Evolutionary conservation across 2,329 filamentous ascomycete species (phyloP), one percentile per base, ranked within the genome.

Genomic region (Aspergillus hiratsukae): DNA sequence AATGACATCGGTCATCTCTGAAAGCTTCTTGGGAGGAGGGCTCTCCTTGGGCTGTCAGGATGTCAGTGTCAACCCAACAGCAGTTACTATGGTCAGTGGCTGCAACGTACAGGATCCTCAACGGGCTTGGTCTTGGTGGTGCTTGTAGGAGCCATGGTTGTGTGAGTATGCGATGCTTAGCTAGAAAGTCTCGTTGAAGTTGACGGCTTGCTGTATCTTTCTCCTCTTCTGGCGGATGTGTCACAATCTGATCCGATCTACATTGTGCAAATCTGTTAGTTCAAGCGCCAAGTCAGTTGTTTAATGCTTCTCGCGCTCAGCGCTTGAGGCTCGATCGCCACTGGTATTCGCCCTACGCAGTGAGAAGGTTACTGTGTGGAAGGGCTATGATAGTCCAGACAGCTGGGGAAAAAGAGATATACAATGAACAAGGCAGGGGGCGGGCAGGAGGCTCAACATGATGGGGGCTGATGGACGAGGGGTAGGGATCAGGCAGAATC

Each of bases 1-100:
- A 75, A 99, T 87, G 70, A 82, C 81, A 63, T 94, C 89, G 58
- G 85, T 86, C 63, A 91, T 84, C 58, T 89, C 84, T 58, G 81
- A 79, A 67, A 85, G 73, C 59, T 75, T 79, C 31, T 50, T 61
- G 10, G 51, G 54, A 55, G 77, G 73, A 57, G 73, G 71, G 53
- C 75, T 77, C 60, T 81, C 76, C 65, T 80, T 77, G 75, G 77
- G 71, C 73, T 76, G 62, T 57, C 14, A 46, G 40, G 48, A 54
- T 46, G 49, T 61, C 49, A 56, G 59, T 49, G 28, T 49, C 48
- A 48, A 53, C 37, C 19, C 11, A 14, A 45, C 46, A 17, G 23
- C 31, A 17, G 41, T 31, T 8, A 25, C 19, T 23, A 17, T 23
- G 11, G 27, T 43, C 8, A 27, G 10, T 40, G 9, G 27, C 31